Conservation (phyloP, 495 filamentous ascomycete species). For the Neurospora intermedia region DNA sequence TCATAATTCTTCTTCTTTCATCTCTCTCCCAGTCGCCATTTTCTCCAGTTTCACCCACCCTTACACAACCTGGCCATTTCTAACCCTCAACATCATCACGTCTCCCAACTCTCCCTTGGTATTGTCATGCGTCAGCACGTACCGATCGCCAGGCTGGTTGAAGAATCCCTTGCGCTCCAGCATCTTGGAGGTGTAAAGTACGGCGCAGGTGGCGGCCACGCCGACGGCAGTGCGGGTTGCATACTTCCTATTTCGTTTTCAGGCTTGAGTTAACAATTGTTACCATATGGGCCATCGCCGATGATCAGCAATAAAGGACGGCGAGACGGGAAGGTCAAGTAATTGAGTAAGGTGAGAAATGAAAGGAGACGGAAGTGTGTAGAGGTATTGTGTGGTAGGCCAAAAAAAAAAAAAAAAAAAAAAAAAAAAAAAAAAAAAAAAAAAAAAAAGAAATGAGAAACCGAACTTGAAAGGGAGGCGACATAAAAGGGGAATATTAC, state of each 20-base stretch:
- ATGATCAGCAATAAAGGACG: too few relatives aligned
- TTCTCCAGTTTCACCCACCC: not conserved
- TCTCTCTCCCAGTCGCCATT: not conserved
- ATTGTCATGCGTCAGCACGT: not conserved
- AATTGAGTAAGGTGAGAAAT: too few relatives aligned
- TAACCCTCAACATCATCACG: not conserved
- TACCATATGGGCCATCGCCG: too few relatives aligned
- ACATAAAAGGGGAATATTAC: not conserved
- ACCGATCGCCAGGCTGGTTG: not conserved
- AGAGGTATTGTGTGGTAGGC: too few relatives aligned
- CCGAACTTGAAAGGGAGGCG: not conserved
- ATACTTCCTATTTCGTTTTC: not conserved
- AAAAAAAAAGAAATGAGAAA: not conserved
- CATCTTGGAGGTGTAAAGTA: not conserved
- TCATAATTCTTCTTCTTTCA: not conserved
- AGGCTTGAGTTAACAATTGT: too few relatives aligned
- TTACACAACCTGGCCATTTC: not conserved
- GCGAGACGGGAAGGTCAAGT: too few relatives aligned
- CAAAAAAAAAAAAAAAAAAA: not conserved
- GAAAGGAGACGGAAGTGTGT: too few relatives aligned
- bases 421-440: not conserved
- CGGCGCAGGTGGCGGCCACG: not conserved
- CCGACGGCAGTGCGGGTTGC: not conserved
- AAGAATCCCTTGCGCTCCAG: not conserved
- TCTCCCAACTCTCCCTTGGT: not conserved